Evolutionary conservation across 148 eudicot species (phyloP).

Genomic region (Nepenthes gracilis): DNA sequence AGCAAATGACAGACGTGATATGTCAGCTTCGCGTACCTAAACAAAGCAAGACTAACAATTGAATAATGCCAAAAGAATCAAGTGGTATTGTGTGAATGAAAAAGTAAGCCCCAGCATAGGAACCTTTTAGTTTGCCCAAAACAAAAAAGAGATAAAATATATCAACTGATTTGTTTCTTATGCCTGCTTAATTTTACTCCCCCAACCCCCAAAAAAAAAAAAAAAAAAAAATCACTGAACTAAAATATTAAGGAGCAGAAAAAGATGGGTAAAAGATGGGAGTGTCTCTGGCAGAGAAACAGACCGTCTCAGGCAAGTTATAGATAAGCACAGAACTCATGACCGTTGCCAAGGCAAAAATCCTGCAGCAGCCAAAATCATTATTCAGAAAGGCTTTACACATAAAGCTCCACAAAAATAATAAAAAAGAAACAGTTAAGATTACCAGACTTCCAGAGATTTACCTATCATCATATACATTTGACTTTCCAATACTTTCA

Average conservation of each 20-base stretch:
- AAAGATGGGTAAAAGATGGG: slow-evolving; percentile 6
- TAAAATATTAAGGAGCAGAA: neutral
- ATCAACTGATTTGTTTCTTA: no score
- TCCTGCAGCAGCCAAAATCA: slow-evolving; percentile 37
- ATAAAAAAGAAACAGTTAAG: slow-evolving; percentile 5
- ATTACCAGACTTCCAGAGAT: slow-evolving; percentile 4
- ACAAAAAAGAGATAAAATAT: no score
- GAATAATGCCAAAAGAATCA: neutral
- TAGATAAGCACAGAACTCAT: slow-evolving; percentile 92
- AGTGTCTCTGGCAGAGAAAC: slow-evolving; percentile 25
- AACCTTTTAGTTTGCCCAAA: no score
- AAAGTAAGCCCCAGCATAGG: no score
- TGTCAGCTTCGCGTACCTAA: slow-evolving; percentile 96
- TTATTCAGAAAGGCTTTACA: slow-evolving; percentile 4
- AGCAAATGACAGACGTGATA: slow-evolving; percentile 90
- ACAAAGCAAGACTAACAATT: slow-evolving; percentile 4
- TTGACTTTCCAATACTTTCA: slow-evolving; percentile 97
- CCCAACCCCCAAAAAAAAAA: neutral
- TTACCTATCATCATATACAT: slow-evolving; percentile 96
- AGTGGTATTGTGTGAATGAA: neutral
- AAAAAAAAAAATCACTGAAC: neutral
- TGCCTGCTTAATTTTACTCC: no score
- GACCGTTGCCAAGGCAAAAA: slow-evolving; percentile 89
- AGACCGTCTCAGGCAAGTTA: slow-evolving; percentile 96
- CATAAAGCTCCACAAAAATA: slow-evolving; percentile 4